phyloP scores from a whole-genome alignment of 2,329 filamentous ascomycete species.

The Colletotrichum lini region DNA sequence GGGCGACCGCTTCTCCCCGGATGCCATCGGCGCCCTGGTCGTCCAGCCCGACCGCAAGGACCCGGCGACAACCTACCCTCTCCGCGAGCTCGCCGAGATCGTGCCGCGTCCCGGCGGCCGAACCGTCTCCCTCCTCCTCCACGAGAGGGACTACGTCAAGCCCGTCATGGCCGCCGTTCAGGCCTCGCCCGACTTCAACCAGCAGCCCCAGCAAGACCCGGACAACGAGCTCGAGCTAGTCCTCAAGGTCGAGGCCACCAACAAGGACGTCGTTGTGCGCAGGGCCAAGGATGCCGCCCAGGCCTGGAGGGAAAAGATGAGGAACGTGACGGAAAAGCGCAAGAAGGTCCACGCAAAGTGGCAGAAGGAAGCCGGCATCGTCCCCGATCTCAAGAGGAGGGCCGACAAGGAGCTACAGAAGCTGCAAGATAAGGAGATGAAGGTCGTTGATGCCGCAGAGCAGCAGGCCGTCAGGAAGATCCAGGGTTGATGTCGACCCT shows the following conservation, averaged over 20 bases:
- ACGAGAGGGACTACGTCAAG: constrained; percentile 63
- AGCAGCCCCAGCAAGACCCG: constrained; percentile 70
- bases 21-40: constrained; percentile 61
- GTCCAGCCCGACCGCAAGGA: constrained; percentile 53
- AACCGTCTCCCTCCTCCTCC: constrained; percentile 58
- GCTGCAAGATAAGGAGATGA: constrained; percentile 68
- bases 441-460: constrained; percentile 65
- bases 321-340: constrained; percentile 62
- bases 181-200: constrained; percentile 68
- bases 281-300: constrained; percentile 63
- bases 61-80: constrained; percentile 56
- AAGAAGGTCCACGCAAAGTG: constrained; percentile 66
- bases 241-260: constrained; percentile 67
- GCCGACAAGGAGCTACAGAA: constrained; percentile 64
- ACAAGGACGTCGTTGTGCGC: constrained; percentile 61
- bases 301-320: constrained; percentile 65
- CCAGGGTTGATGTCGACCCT: constrained; percentile 40
- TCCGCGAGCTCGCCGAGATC: constrained; percentile 70
- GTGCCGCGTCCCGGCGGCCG: constrained; percentile 62
- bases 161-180: constrained; percentile 70
- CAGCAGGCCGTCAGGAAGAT: constrained; percentile 62
- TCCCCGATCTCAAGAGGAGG: constrained; percentile 64
- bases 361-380: constrained; percentile 59
- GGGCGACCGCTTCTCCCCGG: constrained; percentile 68
- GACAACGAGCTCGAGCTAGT: constrained; percentile 73